Evolutionary conservation across 2,329 filamentous ascomycete genomes (phyloP), one percentile per base, ranked within the genome.

Genomic region (Colletotrichum camelliae): DNA sequence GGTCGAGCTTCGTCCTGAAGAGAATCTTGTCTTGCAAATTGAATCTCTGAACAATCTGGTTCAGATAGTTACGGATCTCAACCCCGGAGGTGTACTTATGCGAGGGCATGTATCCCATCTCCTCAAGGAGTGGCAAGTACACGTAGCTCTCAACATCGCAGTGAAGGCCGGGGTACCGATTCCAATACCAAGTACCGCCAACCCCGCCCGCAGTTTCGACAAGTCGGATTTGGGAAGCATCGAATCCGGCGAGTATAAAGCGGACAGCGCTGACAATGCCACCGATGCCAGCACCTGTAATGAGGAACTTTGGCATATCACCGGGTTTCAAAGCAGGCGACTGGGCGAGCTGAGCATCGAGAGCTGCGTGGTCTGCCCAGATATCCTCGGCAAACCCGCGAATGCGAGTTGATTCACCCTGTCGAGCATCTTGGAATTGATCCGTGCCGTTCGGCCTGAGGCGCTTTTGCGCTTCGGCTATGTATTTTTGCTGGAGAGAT

Each of bases 41-140:
- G 76, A 83, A 89, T 61, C 86, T 84, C 18, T 83, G 78, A 1
- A 85, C 86, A 31, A 90, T 84, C 12, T 81, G 80, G 10, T 87
- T 80, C 4, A 84, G 83, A 78, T 91, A 84, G 35, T 81, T 80
- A 2, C 85, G 83, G 7, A 89, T 64, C 67, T 90, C 89, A 3
- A 81, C 77, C 0, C 86, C 88, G 10, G 81, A 81, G 0, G 86
- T 82, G 77, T 89, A 90, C 57, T 86, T 85, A 58, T 89, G 84
- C 18, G 84, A 88, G 0, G 91, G 92, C 80, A 92, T 87, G 79
- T 91, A 92, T 0, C 88, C 88, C 4, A 86, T 91, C 81, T 93
- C 90, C 75, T 93, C 91, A 2, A 93, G 85, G 13, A 92, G 81
- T 5, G 91, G 91, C 82, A 93, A 81, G 78, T 93, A 93, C n/a